Evolutionary conservation across 441 rosid species (phyloP).

Genomic region (Populus trichocarpa): DNA sequence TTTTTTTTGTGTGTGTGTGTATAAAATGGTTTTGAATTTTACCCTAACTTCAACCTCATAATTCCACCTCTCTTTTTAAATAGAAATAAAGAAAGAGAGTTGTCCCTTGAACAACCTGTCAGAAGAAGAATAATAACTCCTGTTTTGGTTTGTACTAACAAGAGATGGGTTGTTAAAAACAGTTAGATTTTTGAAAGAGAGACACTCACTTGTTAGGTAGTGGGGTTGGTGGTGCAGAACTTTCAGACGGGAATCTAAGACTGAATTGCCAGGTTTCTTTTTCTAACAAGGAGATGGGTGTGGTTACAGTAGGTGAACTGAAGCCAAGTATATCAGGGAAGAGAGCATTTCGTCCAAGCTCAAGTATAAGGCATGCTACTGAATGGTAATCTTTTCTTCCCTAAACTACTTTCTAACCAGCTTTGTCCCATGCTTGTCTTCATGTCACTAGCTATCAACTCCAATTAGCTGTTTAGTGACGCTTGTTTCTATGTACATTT

Average conservation of each 20-base stretch:
- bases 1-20: conserved; percentile 12
- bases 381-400: conserved; percentile 64
- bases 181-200: conserved; percentile 24
- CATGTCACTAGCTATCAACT: neutral
- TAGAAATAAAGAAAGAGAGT: neutral
- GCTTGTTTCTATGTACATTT: neutral
- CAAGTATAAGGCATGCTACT: conserved; percentile 85
- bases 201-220: conserved; percentile 11
- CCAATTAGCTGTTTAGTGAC: neutral
- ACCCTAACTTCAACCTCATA: conserved; percentile 18
- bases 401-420: neutral
- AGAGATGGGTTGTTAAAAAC: conserved; percentile 23
- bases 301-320: conserved; percentile 69
- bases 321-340: conserved; percentile 88
- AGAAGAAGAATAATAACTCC: conserved; percentile 14
- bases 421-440: neutral
- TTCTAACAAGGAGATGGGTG: conserved; percentile 49
- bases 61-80: conserved; percentile 19
- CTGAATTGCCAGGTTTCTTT: conserved; percentile 5
- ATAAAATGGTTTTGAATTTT: conserved; percentile 27
- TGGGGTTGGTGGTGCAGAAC: conserved; percentile 17
- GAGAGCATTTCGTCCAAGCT: conserved; percentile 80
- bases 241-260: conserved; percentile 11
- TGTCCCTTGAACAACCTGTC: conserved; percentile 16
- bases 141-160: conserved; percentile 12